Percentiles rank a stretch among this genome's conserved stretches.
Evolutionary conservation across 2,329 filamentous ascomycete genomes (phyloP).

Genomic region (Talaromyces sp.): DNA sequence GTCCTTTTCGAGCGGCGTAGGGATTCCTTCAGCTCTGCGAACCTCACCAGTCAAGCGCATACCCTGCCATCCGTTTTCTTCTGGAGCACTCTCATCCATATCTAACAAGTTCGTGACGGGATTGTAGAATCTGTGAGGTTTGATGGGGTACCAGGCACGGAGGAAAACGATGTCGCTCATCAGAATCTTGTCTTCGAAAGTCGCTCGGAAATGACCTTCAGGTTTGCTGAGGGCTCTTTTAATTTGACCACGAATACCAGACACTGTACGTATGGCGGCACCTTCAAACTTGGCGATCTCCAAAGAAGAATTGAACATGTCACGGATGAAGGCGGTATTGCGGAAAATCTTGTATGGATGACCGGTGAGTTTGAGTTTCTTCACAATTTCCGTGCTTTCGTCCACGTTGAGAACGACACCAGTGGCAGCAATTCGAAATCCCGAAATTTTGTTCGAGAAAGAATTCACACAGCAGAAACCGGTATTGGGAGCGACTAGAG

Average conservation of each 20-base stretch:
- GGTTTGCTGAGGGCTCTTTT: slow-evolving; percentile 91
- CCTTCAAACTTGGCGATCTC: slow-evolving; percentile 99
- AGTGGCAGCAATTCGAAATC: slow-evolving; percentile 91
- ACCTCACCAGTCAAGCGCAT: slow-evolving; percentile 96
- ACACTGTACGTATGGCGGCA: slow-evolving; percentile 91
- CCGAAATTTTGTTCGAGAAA: slow-evolving; percentile 76
- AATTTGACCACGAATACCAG: slow-evolving; percentile 92
- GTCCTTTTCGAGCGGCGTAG: slow-evolving; percentile 77
- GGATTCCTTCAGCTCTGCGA: slow-evolving; percentile 68
- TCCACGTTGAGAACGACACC: slow-evolving; percentile 92
- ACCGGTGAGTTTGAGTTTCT: slow-evolving; percentile 96
- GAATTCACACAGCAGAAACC: slow-evolving; percentile 93
- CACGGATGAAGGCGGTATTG: slow-evolving; percentile 97
- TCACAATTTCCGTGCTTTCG: slow-evolving; percentile 94
- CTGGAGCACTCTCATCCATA: slow-evolving; percentile 33
- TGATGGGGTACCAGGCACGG: slow-evolving; percentile 93
- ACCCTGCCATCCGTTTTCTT: slow-evolving; percentile 63
- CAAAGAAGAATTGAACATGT: slow-evolving; percentile 91
- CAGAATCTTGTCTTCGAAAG: slow-evolving; percentile 97
- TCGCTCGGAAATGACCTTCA: slow-evolving; percentile 92
- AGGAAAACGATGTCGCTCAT: slow-evolving; percentile 96
- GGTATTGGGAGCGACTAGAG: slow-evolving; percentile 90
- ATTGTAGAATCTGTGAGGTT: slow-evolving; percentile 95
- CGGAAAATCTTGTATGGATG: slow-evolving; percentile 97
- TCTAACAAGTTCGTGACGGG: slow-evolving; percentile 88